Evolutionary conservation across 441 rosid species (phyloP).

Genomic region (Lepidium campestre): DNA sequence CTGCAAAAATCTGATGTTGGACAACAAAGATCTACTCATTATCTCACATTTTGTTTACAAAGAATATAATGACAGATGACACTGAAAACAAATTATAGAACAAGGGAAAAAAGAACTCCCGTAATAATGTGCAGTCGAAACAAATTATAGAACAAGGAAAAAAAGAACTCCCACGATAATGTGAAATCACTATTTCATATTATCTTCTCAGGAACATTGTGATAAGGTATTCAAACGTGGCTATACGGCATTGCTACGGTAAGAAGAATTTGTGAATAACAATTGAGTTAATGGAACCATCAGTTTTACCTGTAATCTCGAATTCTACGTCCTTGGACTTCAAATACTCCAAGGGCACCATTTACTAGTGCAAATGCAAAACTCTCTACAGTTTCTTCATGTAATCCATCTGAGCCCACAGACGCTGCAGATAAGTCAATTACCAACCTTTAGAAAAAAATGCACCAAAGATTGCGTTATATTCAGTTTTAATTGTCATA

Average conservation of each 20-base stretch:
- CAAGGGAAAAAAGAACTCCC: neutral
- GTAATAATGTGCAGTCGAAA: constrained; percentile 8
- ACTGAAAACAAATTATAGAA: neutral
- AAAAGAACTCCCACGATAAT: constrained; percentile 1
- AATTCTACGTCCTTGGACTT: constrained; percentile 93
- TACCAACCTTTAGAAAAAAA: constrained; percentile 16
- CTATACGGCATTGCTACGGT: constrained; percentile 2
- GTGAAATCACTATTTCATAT: constrained; percentile 4
- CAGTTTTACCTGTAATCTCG: constrained; percentile 77
- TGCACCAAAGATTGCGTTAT: neutral
- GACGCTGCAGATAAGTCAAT: constrained; percentile 37
- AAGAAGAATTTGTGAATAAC: neutral
- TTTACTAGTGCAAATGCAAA: constrained; percentile 95
- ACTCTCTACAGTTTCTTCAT: constrained; percentile 81
- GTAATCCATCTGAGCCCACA: constrained; percentile 50
- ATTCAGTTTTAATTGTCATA: constrained; percentile 19
- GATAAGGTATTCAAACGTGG: neutral
- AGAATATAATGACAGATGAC: neutral
- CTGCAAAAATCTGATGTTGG: neutral
- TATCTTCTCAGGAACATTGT: neutral
- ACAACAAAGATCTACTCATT: neutral
- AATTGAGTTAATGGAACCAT: constrained; percentile 10
- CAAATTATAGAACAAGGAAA: neutral
- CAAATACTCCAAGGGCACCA: constrained; percentile 99
- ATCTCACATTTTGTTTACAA: neutral